A percentile compares a stretch with the other conserved stretches of the same genome.
Evolutionary conservation across 352 stramenopile genomes (phyloP).

Genomic region (Phytophthora litchii): DNA sequence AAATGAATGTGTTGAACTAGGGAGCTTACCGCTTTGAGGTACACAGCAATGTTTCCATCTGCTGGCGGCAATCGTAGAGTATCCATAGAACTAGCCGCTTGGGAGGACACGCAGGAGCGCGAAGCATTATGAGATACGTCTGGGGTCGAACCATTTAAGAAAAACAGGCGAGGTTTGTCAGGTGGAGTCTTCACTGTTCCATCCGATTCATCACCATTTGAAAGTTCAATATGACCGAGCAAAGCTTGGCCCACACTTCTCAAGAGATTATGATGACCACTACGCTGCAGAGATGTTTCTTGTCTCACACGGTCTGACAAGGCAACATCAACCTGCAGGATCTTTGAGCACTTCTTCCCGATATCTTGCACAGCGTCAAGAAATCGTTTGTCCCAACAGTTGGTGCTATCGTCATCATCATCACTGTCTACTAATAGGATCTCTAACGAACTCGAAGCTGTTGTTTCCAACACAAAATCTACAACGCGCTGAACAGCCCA

Average conservation of each 20-base stretch:
- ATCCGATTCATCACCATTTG: not conserved
- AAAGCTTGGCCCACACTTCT: slow-evolving; percentile 17
- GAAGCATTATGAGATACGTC: not conserved
- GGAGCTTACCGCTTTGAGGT: slow-evolving; percentile 43
- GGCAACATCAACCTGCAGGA: slow-evolving; percentile 35
- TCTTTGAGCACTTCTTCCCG: slow-evolving; percentile 39
- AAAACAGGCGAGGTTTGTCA: slow-evolving; percentile 25
- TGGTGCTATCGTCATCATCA: not conserved
- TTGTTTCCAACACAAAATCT: slow-evolving; percentile 35
- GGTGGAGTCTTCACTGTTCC: not conserved
- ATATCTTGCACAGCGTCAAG: slow-evolving; percentile 25
- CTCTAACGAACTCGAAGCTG: slow-evolving; percentile 14
- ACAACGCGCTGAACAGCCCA: slow-evolving; percentile 41
- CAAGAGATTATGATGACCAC: slow-evolving; percentile 12
- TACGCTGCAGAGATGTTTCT: slow-evolving; percentile 13
- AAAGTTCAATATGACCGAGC: slow-evolving; percentile 10
- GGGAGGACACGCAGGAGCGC: not conserved
- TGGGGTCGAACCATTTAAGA: slow-evolving; percentile 7
- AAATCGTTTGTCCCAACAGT: slow-evolving; percentile 23
- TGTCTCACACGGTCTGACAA: slow-evolving; percentile 34
- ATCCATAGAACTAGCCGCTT: slow-evolving; percentile 18
- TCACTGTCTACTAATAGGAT: not conserved
- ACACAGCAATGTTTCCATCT: slow-evolving; percentile 22
- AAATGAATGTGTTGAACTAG: not conserved
- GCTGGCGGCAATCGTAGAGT: slow-evolving; percentile 15